phyloP scores from a whole-genome alignment of 495 filamentous ascomycete species.

The Trichoderma asperelloides region DNA sequence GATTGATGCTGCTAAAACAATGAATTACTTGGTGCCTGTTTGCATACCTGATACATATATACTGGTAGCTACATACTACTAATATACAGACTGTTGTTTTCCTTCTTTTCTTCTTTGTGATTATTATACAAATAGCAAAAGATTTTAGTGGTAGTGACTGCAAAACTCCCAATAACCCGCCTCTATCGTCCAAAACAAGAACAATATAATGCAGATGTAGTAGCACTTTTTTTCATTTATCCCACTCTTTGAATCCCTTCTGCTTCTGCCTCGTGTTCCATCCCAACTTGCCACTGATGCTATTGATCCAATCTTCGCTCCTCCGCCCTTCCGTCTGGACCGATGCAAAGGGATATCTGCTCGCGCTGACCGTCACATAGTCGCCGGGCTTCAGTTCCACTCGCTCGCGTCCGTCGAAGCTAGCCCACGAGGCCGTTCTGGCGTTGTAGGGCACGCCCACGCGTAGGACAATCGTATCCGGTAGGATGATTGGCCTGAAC shows the following conservation, averaged over 20 bases:
- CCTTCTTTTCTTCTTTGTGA: too few species aligned
- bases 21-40: too few species aligned
- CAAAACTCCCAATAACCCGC: too few species aligned
- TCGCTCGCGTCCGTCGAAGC: conserved; percentile 89
- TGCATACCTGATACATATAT: too few species aligned
- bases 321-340: conserved; percentile 66
- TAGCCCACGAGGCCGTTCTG: conserved; percentile 84
- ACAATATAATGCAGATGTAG: too few species aligned
- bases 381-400: conserved; percentile 83
- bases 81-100: too few species aligned
- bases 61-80: too few species aligned
- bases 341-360: conserved; percentile 84
- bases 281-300: conserved; percentile 78
- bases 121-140: too few species aligned
- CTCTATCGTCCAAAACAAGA: too few species aligned
- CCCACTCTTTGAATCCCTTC: conserved; percentile 45
- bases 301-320: conserved; percentile 88
- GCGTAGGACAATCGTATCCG: conserved; percentile 87
- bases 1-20: too few species aligned
- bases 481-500: conserved; percentile 90
- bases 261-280: conserved; percentile 91
- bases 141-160: too few species aligned
- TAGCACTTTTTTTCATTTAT: conserved; percentile 9
- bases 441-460: conserved; percentile 90
- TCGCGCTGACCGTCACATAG: conserved; percentile 91